A percentile compares a stretch with the other conserved stretches of the same genome.
Evolutionary conservation across 1,284 basidiomycete genomes (phyloP).

Genomic region (Melampsora abietis-canadensis): DNA sequence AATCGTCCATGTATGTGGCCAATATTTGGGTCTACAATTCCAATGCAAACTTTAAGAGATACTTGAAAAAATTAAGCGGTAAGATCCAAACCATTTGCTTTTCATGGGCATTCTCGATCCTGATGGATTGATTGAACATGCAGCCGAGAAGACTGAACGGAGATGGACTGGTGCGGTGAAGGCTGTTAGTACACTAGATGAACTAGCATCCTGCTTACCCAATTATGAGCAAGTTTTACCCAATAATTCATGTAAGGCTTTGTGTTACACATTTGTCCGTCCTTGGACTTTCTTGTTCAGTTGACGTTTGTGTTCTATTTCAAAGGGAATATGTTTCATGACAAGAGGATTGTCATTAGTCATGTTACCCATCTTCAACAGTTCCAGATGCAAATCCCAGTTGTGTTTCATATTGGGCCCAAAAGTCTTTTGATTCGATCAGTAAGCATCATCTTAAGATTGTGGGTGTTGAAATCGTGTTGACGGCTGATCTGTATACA

Average conservation of each 20-base stretch:
- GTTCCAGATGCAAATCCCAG: slow-evolving; percentile 45
- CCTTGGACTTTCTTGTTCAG: no score
- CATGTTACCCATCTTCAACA: slow-evolving; percentile 45
- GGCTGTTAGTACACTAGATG: slow-evolving; percentile 41
- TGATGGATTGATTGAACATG: not conserved
- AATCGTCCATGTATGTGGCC: slow-evolving; percentile 19
- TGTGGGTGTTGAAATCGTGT: not conserved
- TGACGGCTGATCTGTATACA: not conserved
- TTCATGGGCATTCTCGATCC: not conserved
- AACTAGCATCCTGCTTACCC: slow-evolving; percentile 30
- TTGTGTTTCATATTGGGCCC: slow-evolving; percentile 44
- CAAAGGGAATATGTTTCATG: slow-evolving; percentile 39
- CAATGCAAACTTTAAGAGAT: slow-evolving; percentile 40
- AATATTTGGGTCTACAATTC: slow-evolving; percentile 42
- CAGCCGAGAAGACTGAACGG: slow-evolving; percentile 28
- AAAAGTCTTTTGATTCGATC: slow-evolving; percentile 53
- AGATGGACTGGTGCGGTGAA: slow-evolving; percentile 27
- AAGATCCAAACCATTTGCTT: not conserved
- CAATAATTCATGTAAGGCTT: slow-evolving; percentile 31
- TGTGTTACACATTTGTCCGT: not conserved
- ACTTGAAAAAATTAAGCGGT: slow-evolving; percentile 42
- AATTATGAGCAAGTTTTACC: slow-evolving; percentile 45
- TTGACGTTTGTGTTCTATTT: not conserved
- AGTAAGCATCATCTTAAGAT: not conserved
- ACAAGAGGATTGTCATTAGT: slow-evolving; percentile 39